Percentiles rank a stretch among this genome's conserved stretches.
Evolutionary conservation across 345 rosid genomes (phyloP).

Genomic region (Brassica nigra): DNA sequence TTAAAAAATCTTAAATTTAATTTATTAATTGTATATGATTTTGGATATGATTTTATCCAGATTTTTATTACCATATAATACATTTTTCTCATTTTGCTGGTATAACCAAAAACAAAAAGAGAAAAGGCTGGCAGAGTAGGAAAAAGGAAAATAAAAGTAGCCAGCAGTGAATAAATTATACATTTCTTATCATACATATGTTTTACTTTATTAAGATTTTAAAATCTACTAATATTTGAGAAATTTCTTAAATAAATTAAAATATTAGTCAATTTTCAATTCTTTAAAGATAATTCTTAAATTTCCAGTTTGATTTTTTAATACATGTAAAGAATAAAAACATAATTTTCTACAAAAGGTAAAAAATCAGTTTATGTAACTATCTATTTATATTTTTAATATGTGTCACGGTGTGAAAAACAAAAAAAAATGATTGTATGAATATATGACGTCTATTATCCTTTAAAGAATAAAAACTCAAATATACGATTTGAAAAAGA

Average conservation of each 20-base stretch:
- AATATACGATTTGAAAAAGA: not conserved
- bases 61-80: not conserved
- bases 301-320: not conserved
- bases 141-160: not conserved
- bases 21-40: not conserved
- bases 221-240: not conserved
- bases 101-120: not conserved
- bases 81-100: not conserved
- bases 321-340: not conserved
- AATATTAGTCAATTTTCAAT: not conserved
- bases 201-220: not conserved
- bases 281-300: not conserved
- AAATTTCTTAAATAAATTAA: not conserved
- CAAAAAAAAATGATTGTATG: not conserved
- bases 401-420: not conserved
- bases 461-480: not conserved
- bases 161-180: not conserved
- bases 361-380: not conserved
- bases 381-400: not conserved
- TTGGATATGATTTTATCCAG: not conserved
- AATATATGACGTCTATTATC: not conserved
- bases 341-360: not conserved
- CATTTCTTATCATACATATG: not conserved
- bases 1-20: not conserved
- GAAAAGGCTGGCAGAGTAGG: slow-evolving; percentile 1